These are phyloP conservation scores for Hymenoscyphus occultus DNA, from an alignment of 2,329 filamentous ascomycete genomes.

Conservation along the genomic window DNA sequence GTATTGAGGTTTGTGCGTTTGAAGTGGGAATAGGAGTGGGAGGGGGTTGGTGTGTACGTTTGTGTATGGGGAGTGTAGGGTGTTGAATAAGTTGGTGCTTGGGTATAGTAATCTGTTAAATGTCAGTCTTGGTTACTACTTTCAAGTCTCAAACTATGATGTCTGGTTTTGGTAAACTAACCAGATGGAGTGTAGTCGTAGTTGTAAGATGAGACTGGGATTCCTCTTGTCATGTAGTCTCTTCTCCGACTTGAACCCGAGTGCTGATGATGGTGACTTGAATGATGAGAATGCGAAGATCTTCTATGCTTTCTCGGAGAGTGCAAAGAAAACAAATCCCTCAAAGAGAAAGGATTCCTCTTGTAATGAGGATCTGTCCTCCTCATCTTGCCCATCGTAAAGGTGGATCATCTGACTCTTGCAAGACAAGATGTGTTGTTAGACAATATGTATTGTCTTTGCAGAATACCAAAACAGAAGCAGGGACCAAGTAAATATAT, in stretches of 20 bases:
- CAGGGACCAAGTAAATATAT: background rate
- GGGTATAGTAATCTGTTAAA: background rate
- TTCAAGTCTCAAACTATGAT: background rate
- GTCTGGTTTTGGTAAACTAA: background rate
- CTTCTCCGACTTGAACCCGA: conserved; percentile 4
- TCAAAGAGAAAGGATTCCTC: conserved; percentile 4
- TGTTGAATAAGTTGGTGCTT: background rate
- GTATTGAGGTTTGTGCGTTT: conserved; percentile 3
- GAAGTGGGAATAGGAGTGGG: background rate
- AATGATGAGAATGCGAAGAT: background rate
- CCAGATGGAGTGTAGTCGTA: background rate
- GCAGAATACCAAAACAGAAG: background rate
- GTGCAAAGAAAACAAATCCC: conserved; percentile 6
- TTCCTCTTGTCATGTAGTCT: background rate
- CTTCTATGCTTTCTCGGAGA: conserved; percentile 8
- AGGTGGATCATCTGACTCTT: background rate
- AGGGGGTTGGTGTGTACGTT: background rate
- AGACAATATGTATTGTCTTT: conserved; percentile 3
- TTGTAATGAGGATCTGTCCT: conserved; percentile 2
- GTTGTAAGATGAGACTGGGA: conserved; percentile 1
- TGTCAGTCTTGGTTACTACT: background rate
- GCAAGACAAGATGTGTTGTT: background rate
- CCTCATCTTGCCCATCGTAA: conserved; percentile 1
- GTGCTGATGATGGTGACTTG: background rate
- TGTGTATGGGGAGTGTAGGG: background rate